Percentiles rank a stretch among this genome's conserved stretches.
These are phyloP conservation scores for Helminthosporium solani DNA, from an alignment of 2,329 filamentous ascomycete species.

Conservation along the genomic window DNA sequence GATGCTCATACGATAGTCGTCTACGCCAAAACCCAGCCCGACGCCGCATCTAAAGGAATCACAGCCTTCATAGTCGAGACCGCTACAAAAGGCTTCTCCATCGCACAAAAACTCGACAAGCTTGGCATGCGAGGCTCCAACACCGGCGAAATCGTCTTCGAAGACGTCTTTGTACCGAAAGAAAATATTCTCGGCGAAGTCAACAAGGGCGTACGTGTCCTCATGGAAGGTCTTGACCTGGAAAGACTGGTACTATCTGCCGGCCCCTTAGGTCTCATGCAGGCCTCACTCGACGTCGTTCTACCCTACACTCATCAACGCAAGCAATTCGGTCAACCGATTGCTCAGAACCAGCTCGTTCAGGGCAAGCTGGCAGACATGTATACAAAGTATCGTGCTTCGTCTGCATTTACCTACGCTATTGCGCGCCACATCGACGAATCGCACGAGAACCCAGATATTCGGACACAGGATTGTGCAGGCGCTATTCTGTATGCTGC, in stretches of 20 bases:
- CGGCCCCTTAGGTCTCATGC: slow-evolving; percentile 92
- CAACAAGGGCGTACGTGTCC: slow-evolving; percentile 80
- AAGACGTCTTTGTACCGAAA: slow-evolving; percentile 82
- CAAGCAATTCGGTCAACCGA: slow-evolving; percentile 82
- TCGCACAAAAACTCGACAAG: slow-evolving; percentile 91
- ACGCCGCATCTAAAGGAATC: slow-evolving; percentile 82
- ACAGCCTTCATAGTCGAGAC: slow-evolving; percentile 89
- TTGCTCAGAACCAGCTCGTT: slow-evolving; percentile 89
- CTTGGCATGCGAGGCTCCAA: slow-evolving; percentile 97
- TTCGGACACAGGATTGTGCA: slow-evolving; percentile 89
- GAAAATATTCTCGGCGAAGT: slow-evolving; percentile 78
- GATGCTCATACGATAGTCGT: slow-evolving; percentile 92
- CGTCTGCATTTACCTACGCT: slow-evolving; percentile 81
- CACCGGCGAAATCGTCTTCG: slow-evolving; percentile 90
- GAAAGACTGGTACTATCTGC: slow-evolving; percentile 90
- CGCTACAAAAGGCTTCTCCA: slow-evolving; percentile 73
- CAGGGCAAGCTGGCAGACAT: slow-evolving; percentile 95
- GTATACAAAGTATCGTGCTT: slow-evolving; percentile 89
- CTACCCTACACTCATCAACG: slow-evolving; percentile 87
- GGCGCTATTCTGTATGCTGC: slow-evolving; percentile 92
- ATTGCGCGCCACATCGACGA: slow-evolving; percentile 76
- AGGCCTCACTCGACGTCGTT: slow-evolving; percentile 79
- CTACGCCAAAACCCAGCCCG: slow-evolving; percentile 91
- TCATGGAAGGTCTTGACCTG: slow-evolving; percentile 95
- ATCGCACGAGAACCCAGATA: slow-evolving; percentile 50